Base-by-base conservation (phyloP, 176 grass and related monocot species). In the Lolium perenne region DNA sequence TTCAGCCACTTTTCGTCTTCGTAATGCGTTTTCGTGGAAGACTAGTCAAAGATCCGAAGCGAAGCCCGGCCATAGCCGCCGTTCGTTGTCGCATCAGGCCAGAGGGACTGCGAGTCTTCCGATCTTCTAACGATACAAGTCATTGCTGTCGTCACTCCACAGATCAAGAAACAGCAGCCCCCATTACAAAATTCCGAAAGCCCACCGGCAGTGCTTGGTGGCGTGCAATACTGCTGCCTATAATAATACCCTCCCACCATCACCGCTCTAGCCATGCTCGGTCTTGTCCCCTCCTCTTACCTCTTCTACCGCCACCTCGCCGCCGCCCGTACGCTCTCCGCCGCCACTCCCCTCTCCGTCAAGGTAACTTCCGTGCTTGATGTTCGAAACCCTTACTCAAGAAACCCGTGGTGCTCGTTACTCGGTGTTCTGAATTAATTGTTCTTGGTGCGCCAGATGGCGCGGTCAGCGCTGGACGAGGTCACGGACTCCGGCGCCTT, bases 401-500 rank as follows among this genome's bases (percentile, higher is more conserved):
- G 32, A 35, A 35, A 35, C 32, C 32, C 32, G 32, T 35, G 32
- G 32, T 35, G 32, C 32, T 35, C 32, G 32, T 35, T 35, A 35
- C 32, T 35, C 10, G 74, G 74, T 16, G 13, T 14, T 29, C 14
- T 74, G 32, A 5, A 64, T 3, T 66, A 26, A 26, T 11, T 85
- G 79, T 81, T 25, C 8, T 74, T 6, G 0, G 21, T 57, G 63
- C 21, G 10, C 0, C 86, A 98, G 96, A 98, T 98, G 93, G 90
- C 86, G 40, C 85, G 74, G 35, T 94, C 96, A 25, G 93, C 91
- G 71, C 78, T 95, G 5, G 93, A 95, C 86, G 96, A 98, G 76
- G 89, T 94, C 25, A 92, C 90, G n/a, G 83, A 80, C 69, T 41
- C 91, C 65, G 93, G 96, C 59, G 91, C 96, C 15, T 98, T 98